These are phyloP conservation scores for Dactylellina parvicollis DNA, from an alignment of 2,329 filamentous ascomycete genomes.

Conservation along the genomic window DNA sequence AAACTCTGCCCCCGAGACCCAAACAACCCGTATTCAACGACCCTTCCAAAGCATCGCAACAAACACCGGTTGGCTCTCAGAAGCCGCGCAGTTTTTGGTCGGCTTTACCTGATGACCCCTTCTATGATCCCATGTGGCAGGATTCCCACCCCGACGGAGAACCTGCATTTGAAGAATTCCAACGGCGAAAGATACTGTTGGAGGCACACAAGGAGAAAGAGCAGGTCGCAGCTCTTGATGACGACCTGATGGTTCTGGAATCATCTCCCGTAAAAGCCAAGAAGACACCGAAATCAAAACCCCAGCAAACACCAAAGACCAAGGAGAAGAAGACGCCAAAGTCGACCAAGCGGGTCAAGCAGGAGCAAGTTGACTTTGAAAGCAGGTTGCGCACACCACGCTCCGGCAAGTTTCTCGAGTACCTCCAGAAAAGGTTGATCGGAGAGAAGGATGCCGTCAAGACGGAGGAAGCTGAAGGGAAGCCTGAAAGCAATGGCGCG, in stretches of 20 bases:
- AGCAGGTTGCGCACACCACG: constrained; percentile 43
- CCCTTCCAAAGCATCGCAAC: neutral
- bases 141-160: constrained; percentile 58
- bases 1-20: constrained; percentile 23
- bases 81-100: constrained; percentile 46
- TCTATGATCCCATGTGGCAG: constrained; percentile 56
- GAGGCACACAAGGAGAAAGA: constrained; percentile 16
- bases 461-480: neutral
- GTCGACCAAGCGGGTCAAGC: constrained; percentile 19
- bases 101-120: constrained; percentile 55
- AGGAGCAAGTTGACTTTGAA: constrained; percentile 21
- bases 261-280: constrained; percentile 25
- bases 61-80: neutral
- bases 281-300: constrained; percentile 18
- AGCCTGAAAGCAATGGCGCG: neutral
- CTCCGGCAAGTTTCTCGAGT: constrained; percentile 40
- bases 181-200: constrained; percentile 23
- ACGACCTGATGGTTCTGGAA: neutral
- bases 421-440: constrained; percentile 20
- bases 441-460: constrained; percentile 13
- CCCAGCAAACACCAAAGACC: constrained; percentile 11
- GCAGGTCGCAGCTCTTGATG: neutral
- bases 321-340: constrained; percentile 26
- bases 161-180: constrained; percentile 48
- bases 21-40: constrained; percentile 10